Evolutionary conservation across 129 eudicot genomes (phyloP), one percentile per base, ranked within the genome.

Genomic region (Dittrichia graveolens): DNA sequence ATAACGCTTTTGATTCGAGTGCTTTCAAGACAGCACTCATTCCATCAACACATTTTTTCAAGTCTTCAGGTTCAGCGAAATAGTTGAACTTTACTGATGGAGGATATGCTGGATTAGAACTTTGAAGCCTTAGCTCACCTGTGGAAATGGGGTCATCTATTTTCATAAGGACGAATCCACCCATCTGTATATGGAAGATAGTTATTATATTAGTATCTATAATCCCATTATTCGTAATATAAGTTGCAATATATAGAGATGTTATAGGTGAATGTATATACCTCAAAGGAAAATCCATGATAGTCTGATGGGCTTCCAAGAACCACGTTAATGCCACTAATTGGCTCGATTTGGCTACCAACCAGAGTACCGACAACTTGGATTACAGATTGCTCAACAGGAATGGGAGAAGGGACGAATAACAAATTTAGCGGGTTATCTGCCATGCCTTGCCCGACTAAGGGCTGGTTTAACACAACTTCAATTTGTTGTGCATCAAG

Each of bases 391-490:
- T 80, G 86, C 56, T 80, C 93, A 2, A 83, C 88, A 15, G 86
- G 88, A 3, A 41, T n/a, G n/a, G 88, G 93, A 41, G 96, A 84
- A 7, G 96, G 96, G 9, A 90, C 40, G 56, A 78, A 90, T 16
- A 90, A 42, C 6, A 91, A 83, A 24, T 84, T 90, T 87, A 89
- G 78, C 2, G 96, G 92, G 80, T 89, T 89, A 64, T 89, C 96
- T 2, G 82, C 53, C 96, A 89, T 86, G 44, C 84, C 85, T 50
- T 84, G 87, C 7, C 96, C 96, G 46, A 85, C 90, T 38, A 19
- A 48, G 4, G 85, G 86, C 57, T 78, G 88, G 76, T 84, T 83
- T 65, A 84, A 16, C 16, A 90, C 83, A 5, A 84, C 72, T 9
- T 66, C 19, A 0, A 90, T 86, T 60, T 84, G 85, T 14, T 80